Percentiles rank a stretch among this genome's conserved stretches.
Conservation (phyloP, 1,139 yeast species). For the Taphrina betulina region DNA sequence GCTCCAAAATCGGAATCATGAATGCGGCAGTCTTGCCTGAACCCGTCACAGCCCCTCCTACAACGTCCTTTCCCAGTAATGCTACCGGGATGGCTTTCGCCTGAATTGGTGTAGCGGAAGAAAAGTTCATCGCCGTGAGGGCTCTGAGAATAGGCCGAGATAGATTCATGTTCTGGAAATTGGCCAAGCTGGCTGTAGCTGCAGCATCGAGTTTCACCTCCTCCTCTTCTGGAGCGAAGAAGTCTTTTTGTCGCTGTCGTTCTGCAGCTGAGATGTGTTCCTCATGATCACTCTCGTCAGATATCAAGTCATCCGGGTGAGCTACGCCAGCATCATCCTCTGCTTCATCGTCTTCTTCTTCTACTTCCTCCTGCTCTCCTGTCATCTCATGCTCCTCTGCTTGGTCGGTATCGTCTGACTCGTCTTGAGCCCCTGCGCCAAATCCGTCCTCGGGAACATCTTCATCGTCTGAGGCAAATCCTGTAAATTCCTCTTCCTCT, state of each 20-base stretch:
- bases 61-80: slow-evolving; percentile 84
- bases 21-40: slow-evolving; percentile 99
- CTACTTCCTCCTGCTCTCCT: slow-evolving; percentile 42
- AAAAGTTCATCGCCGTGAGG: slow-evolving; percentile 72
- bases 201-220: slow-evolving; percentile 42
- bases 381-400: slow-evolving; percentile 38
- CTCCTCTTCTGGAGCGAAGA: slow-evolving; percentile 60
- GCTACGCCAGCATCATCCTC: slow-evolving; percentile 27
- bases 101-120: slow-evolving; percentile 90
- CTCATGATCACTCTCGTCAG: slow-evolving; percentile 16
- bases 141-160: slow-evolving; percentile 91
- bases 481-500: slow-evolving; percentile 47
- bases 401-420: slow-evolving; percentile 43
- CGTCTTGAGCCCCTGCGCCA: slow-evolving; percentile 43
- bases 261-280: slow-evolving; percentile 32
- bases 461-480: slow-evolving; percentile 45
- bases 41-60: slow-evolving; percentile 99
- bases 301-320: slow-evolving; percentile 25
- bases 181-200: slow-evolving; percentile 47
- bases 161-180: slow-evolving; percentile 73
- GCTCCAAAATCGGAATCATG: slow-evolving; percentile 90
- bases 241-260: slow-evolving; percentile 53
- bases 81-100: slow-evolving; percentile 92
- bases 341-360: slow-evolving; percentile 40
- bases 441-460: slow-evolving; percentile 39